Base-by-base conservation (phyloP, 495 filamentous ascomycete genomes). In the Hyaloscypha hepaticicola region DNA sequence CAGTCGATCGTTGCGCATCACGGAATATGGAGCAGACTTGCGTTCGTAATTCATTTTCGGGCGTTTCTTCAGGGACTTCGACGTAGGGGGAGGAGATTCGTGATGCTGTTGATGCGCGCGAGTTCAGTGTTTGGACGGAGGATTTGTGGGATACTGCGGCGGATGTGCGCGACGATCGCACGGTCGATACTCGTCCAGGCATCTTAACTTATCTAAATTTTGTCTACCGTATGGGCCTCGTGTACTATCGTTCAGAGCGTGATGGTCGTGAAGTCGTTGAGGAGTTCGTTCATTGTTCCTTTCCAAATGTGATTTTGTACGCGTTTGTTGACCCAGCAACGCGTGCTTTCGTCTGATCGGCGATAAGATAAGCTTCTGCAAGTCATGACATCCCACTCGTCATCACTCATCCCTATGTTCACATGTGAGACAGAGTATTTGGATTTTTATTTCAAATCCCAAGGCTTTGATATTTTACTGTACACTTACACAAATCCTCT, bases 1-100 rank as follows among this genome's bases (percentile, higher is more conserved):
- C 92, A 0, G 90, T 93, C 14, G 89, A 91, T 66, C 87, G 85
- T 74, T 98, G 96, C 25, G 94, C 91, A 69, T 97, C 91, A 55
- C 82, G 84, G 71, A 97, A 98, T 28, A 97, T 85, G 65, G 82
- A 74, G 72, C 87, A 91, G 52, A 96, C 84, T 72, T 91, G 88
- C 33, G 79, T 82, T 71, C 93, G 90, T 63, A 97, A 79, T 24
- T 79, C 83, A 58, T 86, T 91, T 26, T 85, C 79, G 55, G 87
- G 80, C 8, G 87, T 83, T 77, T 96, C 92, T 65, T 88, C 82
- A 41, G 92, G 91, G 48, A 92, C 77, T 48, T 87, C 85, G 86
- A 64, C 81, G 82, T 76, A 90, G 85, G 60, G 86, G 79, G 67
- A 50, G 21, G 70, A 72, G 9, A 66, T 55, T 60, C 70, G 61